These are phyloP conservation scores for Alternaria consortialis DNA, from an alignment of 2,329 filamentous ascomycete species.

Conservation along the genomic window DNA sequence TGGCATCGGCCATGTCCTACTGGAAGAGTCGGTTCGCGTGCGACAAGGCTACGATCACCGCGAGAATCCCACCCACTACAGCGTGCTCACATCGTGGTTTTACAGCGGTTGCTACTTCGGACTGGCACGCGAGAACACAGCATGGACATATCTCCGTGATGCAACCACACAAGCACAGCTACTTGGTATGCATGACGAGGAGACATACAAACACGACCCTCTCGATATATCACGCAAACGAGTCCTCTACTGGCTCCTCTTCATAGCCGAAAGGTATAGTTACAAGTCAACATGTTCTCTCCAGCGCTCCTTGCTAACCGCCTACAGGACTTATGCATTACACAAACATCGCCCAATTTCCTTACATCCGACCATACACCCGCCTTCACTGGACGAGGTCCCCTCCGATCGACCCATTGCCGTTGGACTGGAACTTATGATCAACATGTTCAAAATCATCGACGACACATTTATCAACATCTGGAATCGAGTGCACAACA, in stretches of 20 bases:
- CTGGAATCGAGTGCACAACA: slow-evolving; percentile 67
- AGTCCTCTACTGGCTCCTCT: slow-evolving; percentile 69
- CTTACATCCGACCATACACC: slow-evolving; percentile 66
- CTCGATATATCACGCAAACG: slow-evolving; percentile 64
- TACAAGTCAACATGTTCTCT: background rate
- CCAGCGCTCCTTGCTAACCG: slow-evolving; percentile 9
- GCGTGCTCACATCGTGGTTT: slow-evolving; percentile 70
- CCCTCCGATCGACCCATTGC: slow-evolving; percentile 64
- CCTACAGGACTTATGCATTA: slow-evolving; percentile 67
- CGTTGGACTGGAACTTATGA: slow-evolving; percentile 67
- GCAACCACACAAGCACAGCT: slow-evolving; percentile 68
- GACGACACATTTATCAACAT: slow-evolving; percentile 70
- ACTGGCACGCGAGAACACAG: slow-evolving; percentile 68
- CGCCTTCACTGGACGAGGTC: slow-evolving; percentile 61
- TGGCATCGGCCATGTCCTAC: slow-evolving; percentile 62
- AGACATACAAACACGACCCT: slow-evolving; percentile 61
- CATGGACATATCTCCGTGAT: slow-evolving; percentile 69
- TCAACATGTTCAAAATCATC: slow-evolving; percentile 69
- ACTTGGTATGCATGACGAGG: slow-evolving; percentile 67
- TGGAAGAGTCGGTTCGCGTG: slow-evolving; percentile 66
- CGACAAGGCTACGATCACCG: slow-evolving; percentile 67
- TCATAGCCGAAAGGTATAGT: slow-evolving; percentile 66
- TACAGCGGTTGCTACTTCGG: slow-evolving; percentile 69
- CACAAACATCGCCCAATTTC: slow-evolving; percentile 71
- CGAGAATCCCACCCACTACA: slow-evolving; percentile 63